Evolutionary conservation across 805 yeast species (phyloP).

Genomic region (Candida chilensis): DNA sequence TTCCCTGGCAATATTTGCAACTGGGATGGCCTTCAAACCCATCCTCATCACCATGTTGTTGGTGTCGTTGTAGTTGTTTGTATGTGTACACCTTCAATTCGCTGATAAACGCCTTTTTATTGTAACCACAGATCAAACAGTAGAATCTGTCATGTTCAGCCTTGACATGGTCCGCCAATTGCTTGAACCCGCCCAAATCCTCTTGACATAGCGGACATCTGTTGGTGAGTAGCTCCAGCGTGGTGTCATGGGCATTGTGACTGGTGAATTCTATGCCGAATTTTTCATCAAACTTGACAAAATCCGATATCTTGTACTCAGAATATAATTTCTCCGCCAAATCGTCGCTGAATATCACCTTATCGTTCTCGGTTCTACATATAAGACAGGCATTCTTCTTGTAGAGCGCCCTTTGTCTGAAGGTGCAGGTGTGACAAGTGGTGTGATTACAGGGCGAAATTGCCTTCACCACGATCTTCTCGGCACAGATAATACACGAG

Average conservation of each 20-base stretch:
- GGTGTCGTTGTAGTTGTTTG: conserved; percentile 61
- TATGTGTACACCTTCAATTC: conserved; percentile 59
- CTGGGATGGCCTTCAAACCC: conserved; percentile 88
- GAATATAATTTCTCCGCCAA: conserved; percentile 19
- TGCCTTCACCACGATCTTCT: conserved; percentile 52
- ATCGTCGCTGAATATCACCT: conserved; percentile 49
- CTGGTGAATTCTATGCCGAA: conserved; percentile 56
- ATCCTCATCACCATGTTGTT: conserved; percentile 58
- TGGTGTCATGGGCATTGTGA: conserved; percentile 31
- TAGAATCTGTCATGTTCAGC: conserved; percentile 51
- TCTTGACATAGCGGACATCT: conserved; percentile 46
- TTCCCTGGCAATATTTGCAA: conserved; percentile 72
- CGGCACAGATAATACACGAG: conserved; percentile 80
- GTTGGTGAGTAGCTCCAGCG: conserved; percentile 42
- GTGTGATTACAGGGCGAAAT: conserved; percentile 77
- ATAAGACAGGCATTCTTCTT: conserved; percentile 68
- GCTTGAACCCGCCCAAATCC: conserved; percentile 40
- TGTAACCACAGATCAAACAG: conserved; percentile 72
- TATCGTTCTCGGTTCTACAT: conserved; percentile 66
- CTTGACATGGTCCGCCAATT: conserved; percentile 56
- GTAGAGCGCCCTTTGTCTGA: conserved; percentile 77
- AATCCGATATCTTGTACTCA: conserved; percentile 20
- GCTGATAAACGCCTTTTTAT: conserved; percentile 66
- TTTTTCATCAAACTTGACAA: conserved; percentile 28
- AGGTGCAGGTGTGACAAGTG: conserved; percentile 75